Evolutionary conservation across 352 stramenopile species (phyloP), one percentile per base, ranked within the genome.

Genomic region (Paralagenidium karlingii): DNA sequence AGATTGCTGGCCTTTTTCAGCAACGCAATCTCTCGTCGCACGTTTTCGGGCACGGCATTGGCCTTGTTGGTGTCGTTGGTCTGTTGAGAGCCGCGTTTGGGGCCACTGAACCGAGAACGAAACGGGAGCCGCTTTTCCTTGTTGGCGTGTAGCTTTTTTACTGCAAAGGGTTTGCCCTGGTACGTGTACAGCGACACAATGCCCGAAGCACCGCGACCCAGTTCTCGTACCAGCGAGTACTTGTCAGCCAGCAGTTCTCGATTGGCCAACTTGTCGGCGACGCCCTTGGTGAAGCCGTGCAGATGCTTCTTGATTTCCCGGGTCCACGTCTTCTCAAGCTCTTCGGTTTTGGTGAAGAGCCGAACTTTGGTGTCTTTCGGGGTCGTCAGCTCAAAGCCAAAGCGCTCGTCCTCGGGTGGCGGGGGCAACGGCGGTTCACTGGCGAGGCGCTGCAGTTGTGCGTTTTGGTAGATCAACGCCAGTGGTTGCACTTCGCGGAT

Each of bases 141-240:
- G 31, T 65, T 60, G 12, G 63, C 57, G 5, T 79, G 43, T 18
- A 81, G 76, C 29, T 83, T 83, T 46, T 83, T 84, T 49, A 84
- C 63, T 11, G 67, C 67, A 37, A 62, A 82, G 10, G 70, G 70
- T 18, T 58, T 66, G 1, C 67, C 74, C 46, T 82, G 67, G 49
- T 59, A 78, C 13, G 70, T 84, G 38, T 82, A 83, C 15, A 87
- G 49, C 3, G 63, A 84, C 6, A 84, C 74, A 8, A 84, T 60
- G 1, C 74, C 74, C 5, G 74, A 74, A 3, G 74, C 67, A 13
- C 74, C 69, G 16, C 74, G 64, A 2, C 74, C 74, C n/a, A 84
- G 65, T 30, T 87, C 74, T 2, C 68, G 69, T 42, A 87, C 68
- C 6, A 83, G 45, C 0, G 71, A 57, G 34, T 78, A 87, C 38